phyloP scores from a whole-genome alignment of 495 filamentous ascomycete species.

The Pseudotulostoma volvatum region DNA sequence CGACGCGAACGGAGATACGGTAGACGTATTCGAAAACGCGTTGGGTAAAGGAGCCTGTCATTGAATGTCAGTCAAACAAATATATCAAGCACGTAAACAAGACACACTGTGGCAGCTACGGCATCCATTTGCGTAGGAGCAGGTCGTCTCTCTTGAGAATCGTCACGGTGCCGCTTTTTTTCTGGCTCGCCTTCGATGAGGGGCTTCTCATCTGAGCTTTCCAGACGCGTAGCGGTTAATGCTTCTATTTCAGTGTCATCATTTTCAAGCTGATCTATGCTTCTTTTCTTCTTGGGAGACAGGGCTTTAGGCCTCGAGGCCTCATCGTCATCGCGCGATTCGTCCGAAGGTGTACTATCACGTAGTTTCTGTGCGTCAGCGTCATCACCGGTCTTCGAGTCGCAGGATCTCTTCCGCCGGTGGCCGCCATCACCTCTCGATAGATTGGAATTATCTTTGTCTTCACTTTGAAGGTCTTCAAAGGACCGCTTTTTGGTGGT shows the following conservation, averaged over 20 bases:
- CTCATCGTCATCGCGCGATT: constrained; percentile 4
- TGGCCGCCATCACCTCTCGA: constrained; percentile 12
- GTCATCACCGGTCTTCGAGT: constrained; percentile 14
- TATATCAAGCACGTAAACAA: not conserved
- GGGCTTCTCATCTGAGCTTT: constrained; percentile 12
- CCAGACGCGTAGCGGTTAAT: constrained; percentile 8
- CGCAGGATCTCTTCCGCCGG: constrained; percentile 32
- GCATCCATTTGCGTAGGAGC: not conserved
- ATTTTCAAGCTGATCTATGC: constrained; percentile 34
- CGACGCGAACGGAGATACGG: constrained; percentile 33
- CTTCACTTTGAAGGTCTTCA: constrained; percentile 27
- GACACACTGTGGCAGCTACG: constrained; percentile 2
- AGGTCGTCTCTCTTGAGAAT: constrained; percentile 22
- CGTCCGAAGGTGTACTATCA: constrained; percentile 5
- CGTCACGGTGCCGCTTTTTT: constrained; percentile 31
- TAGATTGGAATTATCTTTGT: constrained; percentile 6
- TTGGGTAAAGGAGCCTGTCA: constrained; percentile 26
- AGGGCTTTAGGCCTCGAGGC: constrained; percentile 9
- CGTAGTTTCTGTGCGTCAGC: constrained; percentile 1
- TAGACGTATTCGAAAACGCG: constrained; percentile 37
- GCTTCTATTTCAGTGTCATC: constrained; percentile 15
- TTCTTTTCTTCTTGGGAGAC: constrained; percentile 35
- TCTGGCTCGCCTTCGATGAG: constrained; percentile 21
- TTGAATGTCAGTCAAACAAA: constrained; percentile 3
- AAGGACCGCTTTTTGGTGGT: constrained; percentile 38